phyloP scores from a whole-genome alignment of 2,329 filamentous ascomycete genomes.

The Rhynchosporium secalis region DNA sequence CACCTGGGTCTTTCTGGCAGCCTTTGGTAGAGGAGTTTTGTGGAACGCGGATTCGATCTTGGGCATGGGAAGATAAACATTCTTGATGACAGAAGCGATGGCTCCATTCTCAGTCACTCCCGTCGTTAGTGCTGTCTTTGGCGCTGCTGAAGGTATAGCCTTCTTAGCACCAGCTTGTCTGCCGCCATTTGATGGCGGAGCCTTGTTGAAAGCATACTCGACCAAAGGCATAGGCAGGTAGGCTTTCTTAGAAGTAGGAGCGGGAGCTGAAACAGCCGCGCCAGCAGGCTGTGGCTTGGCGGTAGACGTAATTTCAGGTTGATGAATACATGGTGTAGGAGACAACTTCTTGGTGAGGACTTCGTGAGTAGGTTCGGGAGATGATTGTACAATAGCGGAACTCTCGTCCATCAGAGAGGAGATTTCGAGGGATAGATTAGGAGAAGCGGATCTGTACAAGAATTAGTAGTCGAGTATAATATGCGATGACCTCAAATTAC shows the following conservation, averaged over 20 bases:
- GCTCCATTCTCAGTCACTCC: neutral
- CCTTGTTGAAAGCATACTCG: neutral
- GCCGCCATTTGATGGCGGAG: neutral
- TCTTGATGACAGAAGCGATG: neutral
- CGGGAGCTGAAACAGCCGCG: neutral
- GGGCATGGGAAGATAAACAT: neutral
- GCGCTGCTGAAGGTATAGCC: neutral
- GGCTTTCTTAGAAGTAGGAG: neutral
- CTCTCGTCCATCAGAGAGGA: neutral
- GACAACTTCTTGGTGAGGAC: neutral
- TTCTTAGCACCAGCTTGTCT: neutral
- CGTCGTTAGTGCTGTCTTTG: neutral
- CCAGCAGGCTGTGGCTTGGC: neutral
- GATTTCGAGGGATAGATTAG: neutral
- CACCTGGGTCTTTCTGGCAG: too few species aligned
- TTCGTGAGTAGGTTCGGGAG: neutral
- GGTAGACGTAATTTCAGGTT: neutral
- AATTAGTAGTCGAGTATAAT: neutral
- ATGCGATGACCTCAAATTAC: too few species aligned
- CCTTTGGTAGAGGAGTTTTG: too few species aligned
- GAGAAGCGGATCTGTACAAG: neutral
- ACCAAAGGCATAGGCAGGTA: neutral
- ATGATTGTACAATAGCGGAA: neutral
- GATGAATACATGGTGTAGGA: neutral
- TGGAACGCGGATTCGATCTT: too few species aligned